phyloP scores from a whole-genome alignment of 768 basidiomycete species.

The Polyporus arcularius region DNA sequence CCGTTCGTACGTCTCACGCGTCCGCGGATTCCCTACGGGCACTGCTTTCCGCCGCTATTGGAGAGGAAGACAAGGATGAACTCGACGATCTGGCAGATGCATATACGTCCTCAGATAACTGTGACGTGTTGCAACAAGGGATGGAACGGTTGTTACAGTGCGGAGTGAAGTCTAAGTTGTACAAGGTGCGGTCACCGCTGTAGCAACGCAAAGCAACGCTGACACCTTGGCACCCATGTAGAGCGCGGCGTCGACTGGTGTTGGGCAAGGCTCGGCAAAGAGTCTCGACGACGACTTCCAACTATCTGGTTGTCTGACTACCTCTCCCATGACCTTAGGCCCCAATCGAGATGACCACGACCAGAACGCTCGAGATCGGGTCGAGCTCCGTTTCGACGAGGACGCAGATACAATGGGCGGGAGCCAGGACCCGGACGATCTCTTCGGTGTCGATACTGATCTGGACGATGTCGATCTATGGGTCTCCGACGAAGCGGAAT shows the following conservation, averaged over 20 bases:
- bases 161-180: not conserved
- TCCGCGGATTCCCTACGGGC: not conserved
- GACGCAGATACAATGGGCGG: not conserved
- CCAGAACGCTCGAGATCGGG: not conserved
- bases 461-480: not conserved
- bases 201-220: not conserved
- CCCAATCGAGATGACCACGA: not conserved
- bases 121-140: conserved; percentile 5
- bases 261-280: not conserved
- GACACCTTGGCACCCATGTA: not conserved
- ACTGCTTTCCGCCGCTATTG: not conserved
- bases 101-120: not conserved
- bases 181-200: conserved; percentile 11
- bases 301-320: conserved; percentile 4
- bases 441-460: conserved; percentile 1
- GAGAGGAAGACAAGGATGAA: not conserved
- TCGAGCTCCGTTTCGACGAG: conserved; percentile 10
- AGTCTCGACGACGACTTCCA: conserved; percentile 1
- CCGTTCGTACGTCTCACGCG: not conserved
- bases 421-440: not conserved
- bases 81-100: not conserved
- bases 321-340: not conserved
- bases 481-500: conserved; percentile 1
- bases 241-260: not conserved
- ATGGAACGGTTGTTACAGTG: conserved; percentile 16